These are phyloP conservation scores for Paxillus ammoniavirescens DNA, from an alignment of 768 basidiomycete species.

Conservation along the genomic window DNA sequence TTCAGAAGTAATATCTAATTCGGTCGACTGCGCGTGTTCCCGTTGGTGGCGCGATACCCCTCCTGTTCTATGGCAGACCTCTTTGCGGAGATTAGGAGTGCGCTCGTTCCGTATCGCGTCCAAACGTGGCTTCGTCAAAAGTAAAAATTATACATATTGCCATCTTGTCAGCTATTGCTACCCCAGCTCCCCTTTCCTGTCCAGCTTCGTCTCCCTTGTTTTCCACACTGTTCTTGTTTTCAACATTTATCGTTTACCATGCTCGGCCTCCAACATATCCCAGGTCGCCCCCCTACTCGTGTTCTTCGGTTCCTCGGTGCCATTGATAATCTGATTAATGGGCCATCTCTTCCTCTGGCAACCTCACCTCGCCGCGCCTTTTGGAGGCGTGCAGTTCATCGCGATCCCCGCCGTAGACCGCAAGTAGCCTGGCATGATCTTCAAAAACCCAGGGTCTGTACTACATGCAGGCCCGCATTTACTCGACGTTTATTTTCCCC, in stretches of 20 bases:
- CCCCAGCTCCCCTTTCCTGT: background rate
- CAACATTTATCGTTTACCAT: slow-evolving; percentile 7
- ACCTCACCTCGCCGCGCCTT: background rate
- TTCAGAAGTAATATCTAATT: slow-evolving; percentile 3
- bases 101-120: background rate
- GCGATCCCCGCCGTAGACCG: background rate
- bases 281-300: slow-evolving; percentile 20
- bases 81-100: background rate
- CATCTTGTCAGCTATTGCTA: slow-evolving; percentile 28
- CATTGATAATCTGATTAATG: slow-evolving; percentile 3
- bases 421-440: background rate
- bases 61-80: background rate
- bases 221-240: slow-evolving; percentile 10
- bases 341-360: background rate
- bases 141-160: slow-evolving; percentile 38
- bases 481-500: background rate
- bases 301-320: slow-evolving; percentile 3
- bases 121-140: slow-evolving; percentile 18
- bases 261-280: slow-evolving; percentile 34
- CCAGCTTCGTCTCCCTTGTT: slow-evolving; percentile 4
- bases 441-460: slow-evolving; percentile 7
- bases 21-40: background rate
- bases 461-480: slow-evolving; percentile 6
- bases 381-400: background rate
- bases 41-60: slow-evolving; percentile 17